A percentile compares a stretch with the other conserved stretches of the same genome.
Conservation (phyloP, 148 eudicot species). For the Rheum nobile region DNA sequence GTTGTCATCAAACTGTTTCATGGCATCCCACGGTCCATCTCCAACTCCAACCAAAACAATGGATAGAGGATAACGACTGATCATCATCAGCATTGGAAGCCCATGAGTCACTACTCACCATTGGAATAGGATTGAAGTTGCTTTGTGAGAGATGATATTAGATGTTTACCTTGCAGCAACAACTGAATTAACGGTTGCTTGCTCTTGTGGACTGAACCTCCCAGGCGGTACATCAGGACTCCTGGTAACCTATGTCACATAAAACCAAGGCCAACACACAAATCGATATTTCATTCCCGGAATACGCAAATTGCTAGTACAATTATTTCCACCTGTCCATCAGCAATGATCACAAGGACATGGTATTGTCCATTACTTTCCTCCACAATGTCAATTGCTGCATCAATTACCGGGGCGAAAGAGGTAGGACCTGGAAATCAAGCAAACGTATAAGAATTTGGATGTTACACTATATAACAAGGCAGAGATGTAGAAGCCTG, state of each 20-base stretch:
- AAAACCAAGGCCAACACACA: not conserved
- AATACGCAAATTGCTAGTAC: not conserved
- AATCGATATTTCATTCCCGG: not conserved
- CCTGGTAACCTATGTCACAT: constrained; percentile 37
- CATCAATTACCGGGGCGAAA: constrained; percentile 64
- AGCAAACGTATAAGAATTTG: constrained; percentile 8
- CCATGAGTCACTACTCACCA: constrained; percentile 2
- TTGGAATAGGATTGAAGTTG: not conserved
- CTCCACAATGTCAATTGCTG: constrained; percentile 66
- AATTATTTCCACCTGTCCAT: constrained; percentile 49
- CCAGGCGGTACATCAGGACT: constrained; percentile 34
- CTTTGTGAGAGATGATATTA: not conserved
- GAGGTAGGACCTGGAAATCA: constrained; percentile 63
- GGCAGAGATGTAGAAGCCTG: not conserved
- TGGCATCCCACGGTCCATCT: constrained; percentile 88
- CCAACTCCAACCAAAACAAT: constrained; percentile 77
- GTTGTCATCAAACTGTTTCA: constrained; percentile 68
- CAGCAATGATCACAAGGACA: constrained; percentile 72
- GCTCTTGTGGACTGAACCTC: constrained; percentile 59
- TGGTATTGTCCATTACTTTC: constrained; percentile 61
- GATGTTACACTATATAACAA: not conserved
- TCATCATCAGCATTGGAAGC: constrained; percentile 5
- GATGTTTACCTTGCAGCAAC: constrained; percentile 55
- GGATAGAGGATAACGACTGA: constrained; percentile 67
- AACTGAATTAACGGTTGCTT: constrained; percentile 57